Conservation (phyloP, 768 basidiomycete species). For the Phallus indusiatus region DNA sequence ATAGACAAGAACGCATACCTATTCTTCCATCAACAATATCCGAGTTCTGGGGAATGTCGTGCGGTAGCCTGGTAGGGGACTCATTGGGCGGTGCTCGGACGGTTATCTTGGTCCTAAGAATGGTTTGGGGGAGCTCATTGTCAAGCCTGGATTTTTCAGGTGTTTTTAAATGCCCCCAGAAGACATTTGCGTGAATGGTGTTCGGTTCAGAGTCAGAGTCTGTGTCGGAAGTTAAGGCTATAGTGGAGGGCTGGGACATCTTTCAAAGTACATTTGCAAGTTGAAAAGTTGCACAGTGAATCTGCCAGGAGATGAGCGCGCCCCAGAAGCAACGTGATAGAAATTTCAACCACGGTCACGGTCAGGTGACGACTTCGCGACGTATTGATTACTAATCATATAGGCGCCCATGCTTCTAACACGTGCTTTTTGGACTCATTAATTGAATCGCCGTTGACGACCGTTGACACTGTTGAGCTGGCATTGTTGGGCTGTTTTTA, state of each 20-base stretch:
- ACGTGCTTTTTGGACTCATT: too few species aligned
- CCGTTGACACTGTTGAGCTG: too few species aligned
- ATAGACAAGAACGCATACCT: not conserved
- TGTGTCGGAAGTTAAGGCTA: not conserved
- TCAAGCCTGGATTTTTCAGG: conserved; percentile 1
- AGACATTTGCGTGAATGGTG: not conserved
- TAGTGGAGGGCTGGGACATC: not conserved
- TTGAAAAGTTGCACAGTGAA: too few species aligned
- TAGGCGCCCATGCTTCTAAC: not conserved
- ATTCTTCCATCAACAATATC: not conserved
- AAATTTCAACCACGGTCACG: not conserved
- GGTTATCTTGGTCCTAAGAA: not conserved
- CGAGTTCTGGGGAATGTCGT: not conserved
- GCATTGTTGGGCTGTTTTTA: too few species aligned
- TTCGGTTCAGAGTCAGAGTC: conserved; percentile 7
- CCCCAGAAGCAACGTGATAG: not conserved
- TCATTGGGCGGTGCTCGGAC: not conserved
- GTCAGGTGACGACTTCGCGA: too few species aligned
- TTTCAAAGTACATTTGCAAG: too few species aligned
- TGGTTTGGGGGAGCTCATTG: conserved; percentile 3
- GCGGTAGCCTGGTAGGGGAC: not conserved
- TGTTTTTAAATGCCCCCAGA: conserved; percentile 8
- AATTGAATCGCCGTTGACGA: too few species aligned
- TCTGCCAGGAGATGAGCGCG: not conserved
- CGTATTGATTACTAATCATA: too few species aligned